These are phyloP conservation scores for Globisporangium orthogonon DNA, from an alignment of 352 stramenopile genomes.

Conservation along the genomic window DNA sequence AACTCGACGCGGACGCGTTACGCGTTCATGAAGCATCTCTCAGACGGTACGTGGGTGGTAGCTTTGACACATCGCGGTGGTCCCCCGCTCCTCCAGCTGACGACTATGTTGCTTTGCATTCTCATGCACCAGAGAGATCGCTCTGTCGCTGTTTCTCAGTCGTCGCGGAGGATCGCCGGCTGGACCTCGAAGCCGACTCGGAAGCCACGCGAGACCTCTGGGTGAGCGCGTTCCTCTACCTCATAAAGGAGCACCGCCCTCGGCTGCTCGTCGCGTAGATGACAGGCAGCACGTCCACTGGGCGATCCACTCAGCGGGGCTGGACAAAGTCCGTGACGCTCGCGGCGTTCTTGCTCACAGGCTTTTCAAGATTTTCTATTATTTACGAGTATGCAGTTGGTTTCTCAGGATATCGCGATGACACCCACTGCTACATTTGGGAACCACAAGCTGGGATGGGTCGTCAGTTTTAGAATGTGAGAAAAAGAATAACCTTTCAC, in stretches of 20 bases:
- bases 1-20: conserved; percentile 58
- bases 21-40: conserved; percentile 74
- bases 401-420: too few species aligned
- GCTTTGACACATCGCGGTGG: background rate
- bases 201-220: conserved; percentile 56
- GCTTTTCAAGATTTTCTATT: too few species aligned
- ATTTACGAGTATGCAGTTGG: too few species aligned
- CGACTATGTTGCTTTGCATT: background rate
- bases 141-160: conserved; percentile 59
- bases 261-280: conserved; percentile 43
- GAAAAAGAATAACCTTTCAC: too few species aligned
- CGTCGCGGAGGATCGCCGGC: conserved; percentile 50
- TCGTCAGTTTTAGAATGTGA: too few species aligned
- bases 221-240: conserved; percentile 42
- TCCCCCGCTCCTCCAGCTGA: background rate
- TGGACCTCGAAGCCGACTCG: conserved; percentile 70
- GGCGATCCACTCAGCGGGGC: background rate
- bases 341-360: too few species aligned
- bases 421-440: too few species aligned
- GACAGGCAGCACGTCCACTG: background rate
- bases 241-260: conserved; percentile 45
- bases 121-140: conserved; percentile 43
- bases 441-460: too few species aligned
- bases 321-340: too few species aligned
- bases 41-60: conserved; percentile 53